Percentiles rank a stretch among this genome's conserved stretches.
These are phyloP conservation scores for Ascodesmis nigricans DNA, from an alignment of 495 filamentous ascomycete genomes.

Conservation along the genomic window DNA sequence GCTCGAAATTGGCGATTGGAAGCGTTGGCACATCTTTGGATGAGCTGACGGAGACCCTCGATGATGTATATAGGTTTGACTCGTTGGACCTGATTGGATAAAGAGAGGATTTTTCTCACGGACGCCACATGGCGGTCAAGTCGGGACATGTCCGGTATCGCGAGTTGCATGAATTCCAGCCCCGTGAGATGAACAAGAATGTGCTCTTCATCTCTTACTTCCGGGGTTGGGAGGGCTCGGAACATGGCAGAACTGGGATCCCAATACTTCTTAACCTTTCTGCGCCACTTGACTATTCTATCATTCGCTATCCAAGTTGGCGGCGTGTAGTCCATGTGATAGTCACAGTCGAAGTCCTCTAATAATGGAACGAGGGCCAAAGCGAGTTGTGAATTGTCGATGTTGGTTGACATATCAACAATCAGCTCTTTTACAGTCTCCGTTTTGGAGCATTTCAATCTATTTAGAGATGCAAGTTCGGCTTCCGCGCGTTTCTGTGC, in stretches of 20 bases:
- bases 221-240: constrained; percentile 34
- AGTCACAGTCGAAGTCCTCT: constrained; percentile 33
- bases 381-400: constrained; percentile 30
- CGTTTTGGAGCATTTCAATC: constrained; percentile 53
- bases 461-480: constrained; percentile 55
- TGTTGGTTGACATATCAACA: constrained; percentile 41
- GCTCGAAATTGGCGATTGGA: constrained; percentile 25
- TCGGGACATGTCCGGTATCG: constrained; percentile 4
- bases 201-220: constrained; percentile 39
- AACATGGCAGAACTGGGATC: constrained; percentile 40
- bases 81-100: neutral
- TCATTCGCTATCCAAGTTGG: constrained; percentile 27
- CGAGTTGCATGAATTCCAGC: constrained; percentile 44
- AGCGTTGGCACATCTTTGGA: constrained; percentile 28
- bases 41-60: constrained; percentile 44
- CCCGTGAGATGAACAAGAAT: constrained; percentile 44
- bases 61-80: constrained; percentile 51
- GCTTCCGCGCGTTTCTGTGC: constrained; percentile 40
- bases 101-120: no score
- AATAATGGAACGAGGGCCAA: constrained; percentile 33
- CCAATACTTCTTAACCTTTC: constrained; percentile 41
- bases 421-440: constrained; percentile 63
- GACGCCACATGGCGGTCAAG: no score
- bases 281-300: constrained; percentile 49
- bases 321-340: constrained; percentile 24